Percentiles rank a stretch among this genome's conserved stretches.
phyloP scores from a whole-genome alignment of 495 filamentous ascomycete genomes.

The Penicillium waksmanii region DNA sequence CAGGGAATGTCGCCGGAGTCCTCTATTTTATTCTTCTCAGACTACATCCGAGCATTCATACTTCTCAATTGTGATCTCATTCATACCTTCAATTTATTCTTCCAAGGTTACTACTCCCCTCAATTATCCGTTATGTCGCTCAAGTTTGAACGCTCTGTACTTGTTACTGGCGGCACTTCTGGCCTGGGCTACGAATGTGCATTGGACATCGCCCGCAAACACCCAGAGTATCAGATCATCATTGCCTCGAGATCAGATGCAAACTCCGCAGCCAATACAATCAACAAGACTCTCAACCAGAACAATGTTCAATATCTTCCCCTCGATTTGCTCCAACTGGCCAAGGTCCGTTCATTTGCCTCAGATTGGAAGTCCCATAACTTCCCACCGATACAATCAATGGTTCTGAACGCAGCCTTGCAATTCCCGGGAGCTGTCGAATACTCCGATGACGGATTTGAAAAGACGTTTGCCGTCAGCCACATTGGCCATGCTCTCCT shows the following conservation, averaged over 20 bases:
- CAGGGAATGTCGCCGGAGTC: too few relatives aligned
- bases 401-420: conserved; percentile 52
- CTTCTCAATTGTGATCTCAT: not conserved
- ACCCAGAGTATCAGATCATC: conserved; percentile 39
- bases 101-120: not conserved
- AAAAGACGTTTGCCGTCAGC: conserved; percentile 46
- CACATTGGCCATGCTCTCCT: conserved; percentile 52
- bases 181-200: conserved; percentile 41
- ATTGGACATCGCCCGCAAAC: conserved; percentile 32
- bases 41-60: too few relatives aligned
- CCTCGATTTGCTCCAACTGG: conserved; percentile 46
- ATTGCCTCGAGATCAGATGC: conserved; percentile 46
- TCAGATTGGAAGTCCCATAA: conserved; percentile 38
- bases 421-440: conserved; percentile 39
- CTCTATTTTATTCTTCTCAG: too few relatives aligned
- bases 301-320: conserved; percentile 43
- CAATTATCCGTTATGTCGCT: conserved; percentile 1
- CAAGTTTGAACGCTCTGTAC: conserved; percentile 31
- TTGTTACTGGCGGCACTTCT: conserved; percentile 50
- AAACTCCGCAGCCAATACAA: conserved; percentile 38
- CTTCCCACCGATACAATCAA: conserved; percentile 45
- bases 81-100: not conserved
- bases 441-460: conserved; percentile 44
- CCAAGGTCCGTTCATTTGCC: conserved; percentile 43
- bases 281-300: conserved; percentile 35